Evolutionary conservation across 805 yeast species (phyloP).

Genomic region (Saccharomycopsis javanensis): DNA sequence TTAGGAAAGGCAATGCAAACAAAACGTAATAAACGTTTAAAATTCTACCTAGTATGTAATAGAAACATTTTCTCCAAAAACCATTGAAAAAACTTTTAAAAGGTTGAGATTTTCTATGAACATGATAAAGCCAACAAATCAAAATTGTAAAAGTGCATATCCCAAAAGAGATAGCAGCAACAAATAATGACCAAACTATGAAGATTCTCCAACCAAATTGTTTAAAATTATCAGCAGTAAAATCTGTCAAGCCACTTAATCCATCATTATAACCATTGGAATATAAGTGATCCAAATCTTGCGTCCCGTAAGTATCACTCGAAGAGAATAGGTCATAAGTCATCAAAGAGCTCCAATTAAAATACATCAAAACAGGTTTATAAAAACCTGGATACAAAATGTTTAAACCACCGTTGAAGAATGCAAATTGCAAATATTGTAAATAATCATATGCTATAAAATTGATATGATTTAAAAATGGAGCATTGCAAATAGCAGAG

Average conservation of each 20-base stretch:
- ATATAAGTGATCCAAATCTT: conserved; percentile 35
- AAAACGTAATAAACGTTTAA: conserved; percentile 27
- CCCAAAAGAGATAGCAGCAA: neutral
- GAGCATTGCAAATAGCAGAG: conserved; percentile 49
- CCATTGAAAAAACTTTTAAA: conserved; percentile 8
- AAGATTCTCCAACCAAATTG: conserved; percentile 35
- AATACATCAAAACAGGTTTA: conserved; percentile 41
- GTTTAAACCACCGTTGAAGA: conserved; percentile 45
- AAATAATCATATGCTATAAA: conserved; percentile 43
- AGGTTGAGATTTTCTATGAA: neutral
- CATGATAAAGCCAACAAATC: conserved; percentile 3
- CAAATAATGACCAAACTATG: conserved; percentile 25
- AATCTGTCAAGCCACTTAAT: conserved; percentile 30
- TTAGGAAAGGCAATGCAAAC: conserved; percentile 36
- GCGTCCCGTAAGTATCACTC: conserved; percentile 15
- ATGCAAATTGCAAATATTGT: conserved; percentile 48
- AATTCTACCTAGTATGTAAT: conserved; percentile 28
- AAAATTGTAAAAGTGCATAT: conserved; percentile 3
- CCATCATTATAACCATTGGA: conserved; percentile 30
- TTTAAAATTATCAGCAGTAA: conserved; percentile 16
- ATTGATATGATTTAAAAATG: conserved; percentile 44
- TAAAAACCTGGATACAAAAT: conserved; percentile 54
- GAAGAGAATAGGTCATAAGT: conserved; percentile 19
- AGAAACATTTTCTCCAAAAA: conserved; percentile 22
- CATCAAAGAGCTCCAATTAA: conserved; percentile 50